Evolutionary conservation across 1,139 yeast genomes (phyloP).

Genomic region (Candida dubliniensis): DNA sequence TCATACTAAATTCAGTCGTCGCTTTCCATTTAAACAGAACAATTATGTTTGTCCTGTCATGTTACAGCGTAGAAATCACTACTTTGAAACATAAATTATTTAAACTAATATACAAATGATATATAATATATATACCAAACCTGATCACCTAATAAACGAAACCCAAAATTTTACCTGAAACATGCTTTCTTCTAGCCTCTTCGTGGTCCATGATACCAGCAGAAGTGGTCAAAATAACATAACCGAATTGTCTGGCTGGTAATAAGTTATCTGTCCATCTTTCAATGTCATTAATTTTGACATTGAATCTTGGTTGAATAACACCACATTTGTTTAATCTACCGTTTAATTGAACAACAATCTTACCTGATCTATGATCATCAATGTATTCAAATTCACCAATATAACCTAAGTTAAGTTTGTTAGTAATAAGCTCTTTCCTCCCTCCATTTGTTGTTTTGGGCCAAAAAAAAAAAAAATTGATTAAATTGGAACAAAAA

Average conservation of each 20-base stretch:
- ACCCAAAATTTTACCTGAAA: slow-evolving; percentile 96
- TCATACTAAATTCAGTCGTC: too few species aligned
- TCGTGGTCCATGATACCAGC: slow-evolving; percentile 99
- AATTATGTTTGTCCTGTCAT: too few species aligned
- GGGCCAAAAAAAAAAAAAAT: too few species aligned
- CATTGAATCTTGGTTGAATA: slow-evolving; percentile 96
- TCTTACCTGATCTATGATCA: slow-evolving; percentile 98
- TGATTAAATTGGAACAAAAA: not conserved
- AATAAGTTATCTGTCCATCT: slow-evolving; percentile 97
- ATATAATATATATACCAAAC: slow-evolving; percentile 2
- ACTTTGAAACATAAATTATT: not conserved
- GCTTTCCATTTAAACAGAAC: too few species aligned
- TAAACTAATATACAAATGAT: slow-evolving; percentile 7
- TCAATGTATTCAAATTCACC: slow-evolving; percentile 98
- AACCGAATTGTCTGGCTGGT: slow-evolving; percentile 99
- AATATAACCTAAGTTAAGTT: slow-evolving; percentile 61
- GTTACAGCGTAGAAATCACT: too few species aligned
- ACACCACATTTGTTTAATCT: slow-evolving; percentile 99
- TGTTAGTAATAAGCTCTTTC: slow-evolving; percentile 11
- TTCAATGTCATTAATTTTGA: slow-evolving; percentile 89
- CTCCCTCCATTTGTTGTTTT: not conserved
- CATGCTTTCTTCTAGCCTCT: slow-evolving; percentile 99
- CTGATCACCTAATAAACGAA: slow-evolving; percentile 68
- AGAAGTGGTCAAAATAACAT: slow-evolving; percentile 94
- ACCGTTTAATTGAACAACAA: slow-evolving; percentile 95